Evolutionary conservation across 257 asterid genomes (phyloP).

Genomic region (Capsicum baccatum): DNA sequence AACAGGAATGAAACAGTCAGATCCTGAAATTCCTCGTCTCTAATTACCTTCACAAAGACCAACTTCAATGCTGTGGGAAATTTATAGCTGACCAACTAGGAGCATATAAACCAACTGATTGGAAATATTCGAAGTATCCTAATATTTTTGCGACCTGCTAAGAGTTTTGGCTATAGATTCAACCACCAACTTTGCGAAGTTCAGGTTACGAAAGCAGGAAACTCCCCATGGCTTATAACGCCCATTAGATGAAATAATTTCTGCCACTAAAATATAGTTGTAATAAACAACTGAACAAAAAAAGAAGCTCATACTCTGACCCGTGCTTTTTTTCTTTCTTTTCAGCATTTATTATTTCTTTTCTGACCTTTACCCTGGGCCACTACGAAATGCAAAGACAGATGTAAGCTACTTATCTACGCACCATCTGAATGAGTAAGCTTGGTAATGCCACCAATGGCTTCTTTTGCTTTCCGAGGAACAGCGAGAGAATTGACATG

Average conservation of each 20-base stretch:
- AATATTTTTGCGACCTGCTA: background rate
- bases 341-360: background rate
- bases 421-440: constrained; percentile 93
- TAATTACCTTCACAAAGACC: background rate
- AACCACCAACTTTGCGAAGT: background rate
- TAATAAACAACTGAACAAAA: background rate
- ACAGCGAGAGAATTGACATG: constrained; percentile 98
- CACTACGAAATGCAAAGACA: constrained; percentile 14
- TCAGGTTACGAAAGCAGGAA: background rate
- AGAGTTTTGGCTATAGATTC: background rate
- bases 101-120: background rate
- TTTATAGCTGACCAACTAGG: background rate
- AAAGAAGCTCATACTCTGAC: background rate
- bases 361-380: background rate
- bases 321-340: background rate
- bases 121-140: background rate
- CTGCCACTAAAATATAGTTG: background rate
- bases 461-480: constrained; percentile 99
- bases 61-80: constrained; percentile 1
- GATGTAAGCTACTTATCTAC: constrained; percentile 7
- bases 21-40: background rate
- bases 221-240: background rate
- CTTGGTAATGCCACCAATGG: constrained; percentile 95
- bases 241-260: background rate
- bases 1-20: background rate